Conservation (phyloP, 2,329 filamentous ascomycete species). For the Helminthosporium solani region DNA sequence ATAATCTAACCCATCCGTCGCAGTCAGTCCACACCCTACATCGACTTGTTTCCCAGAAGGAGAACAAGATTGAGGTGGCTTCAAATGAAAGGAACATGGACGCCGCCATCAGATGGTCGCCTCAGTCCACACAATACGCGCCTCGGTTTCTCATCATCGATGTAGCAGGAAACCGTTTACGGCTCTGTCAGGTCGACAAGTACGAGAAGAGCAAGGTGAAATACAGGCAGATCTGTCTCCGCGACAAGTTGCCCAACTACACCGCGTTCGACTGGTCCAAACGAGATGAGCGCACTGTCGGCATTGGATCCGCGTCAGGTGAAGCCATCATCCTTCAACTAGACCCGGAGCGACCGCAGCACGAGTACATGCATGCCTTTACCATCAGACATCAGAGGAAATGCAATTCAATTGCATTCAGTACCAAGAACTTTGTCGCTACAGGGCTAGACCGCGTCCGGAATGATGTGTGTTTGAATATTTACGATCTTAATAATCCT, state of each 20-base stretch:
- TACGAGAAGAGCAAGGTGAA: conserved; percentile 43
- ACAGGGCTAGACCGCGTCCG: conserved; percentile 78
- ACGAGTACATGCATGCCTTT: conserved; percentile 59
- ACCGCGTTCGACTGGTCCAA: conserved; percentile 68
- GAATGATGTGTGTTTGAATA: conserved; percentile 78
- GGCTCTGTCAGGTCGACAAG: conserved; percentile 54
- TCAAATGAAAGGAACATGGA: conserved; percentile 49
- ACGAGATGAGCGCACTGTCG: conserved; percentile 64
- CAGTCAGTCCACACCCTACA: not conserved
- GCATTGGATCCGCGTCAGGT: conserved; percentile 72
- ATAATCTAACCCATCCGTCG: not conserved
- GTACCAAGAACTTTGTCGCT: conserved; percentile 67
- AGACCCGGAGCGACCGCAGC: conserved; percentile 58
- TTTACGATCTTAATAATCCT: conserved; percentile 71
- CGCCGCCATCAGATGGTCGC: conserved; percentile 64
- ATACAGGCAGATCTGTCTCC: conserved; percentile 56
- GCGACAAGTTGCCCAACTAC: conserved; percentile 60
- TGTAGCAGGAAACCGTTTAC: conserved; percentile 59
- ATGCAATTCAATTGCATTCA: conserved; percentile 81
- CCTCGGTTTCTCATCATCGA: conserved; percentile 64
- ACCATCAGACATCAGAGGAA: conserved; percentile 73
- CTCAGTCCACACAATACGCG: conserved; percentile 53
- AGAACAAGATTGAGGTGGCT: not conserved
- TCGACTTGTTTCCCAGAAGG: not conserved
- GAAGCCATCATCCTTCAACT: conserved; percentile 74